phyloP scores from a whole-genome alignment of 2,329 filamentous ascomycete species.

The Colletotrichum tabaci region DNA sequence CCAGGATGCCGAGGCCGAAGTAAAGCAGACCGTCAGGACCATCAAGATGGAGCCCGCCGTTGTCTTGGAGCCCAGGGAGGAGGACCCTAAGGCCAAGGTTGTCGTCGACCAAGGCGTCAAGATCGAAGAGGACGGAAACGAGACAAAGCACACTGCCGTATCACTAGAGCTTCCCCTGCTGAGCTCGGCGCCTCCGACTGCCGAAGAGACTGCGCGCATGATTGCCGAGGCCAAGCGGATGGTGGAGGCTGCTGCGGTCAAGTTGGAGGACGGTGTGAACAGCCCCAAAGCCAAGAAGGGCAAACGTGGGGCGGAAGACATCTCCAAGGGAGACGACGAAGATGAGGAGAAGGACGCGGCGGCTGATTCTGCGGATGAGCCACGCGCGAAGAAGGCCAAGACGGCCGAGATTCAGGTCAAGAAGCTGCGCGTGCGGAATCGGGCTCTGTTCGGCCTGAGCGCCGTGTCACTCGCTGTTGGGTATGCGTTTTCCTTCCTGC shows the following conservation, averaged over 20 bases:
- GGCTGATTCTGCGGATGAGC: constrained; percentile 57
- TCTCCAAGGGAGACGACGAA: constrained; percentile 75
- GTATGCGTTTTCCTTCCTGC: constrained; percentile 61
- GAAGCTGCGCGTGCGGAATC: constrained; percentile 88
- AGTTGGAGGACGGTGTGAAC: constrained; percentile 51
- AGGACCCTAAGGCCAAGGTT: constrained; percentile 76
- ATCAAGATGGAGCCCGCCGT: constrained; percentile 65
- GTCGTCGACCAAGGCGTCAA: constrained; percentile 77
- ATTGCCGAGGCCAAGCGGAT: constrained; percentile 89
- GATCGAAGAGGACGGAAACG: constrained; percentile 68
- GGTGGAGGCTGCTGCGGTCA: constrained; percentile 77
- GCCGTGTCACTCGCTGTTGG: constrained; percentile 86
- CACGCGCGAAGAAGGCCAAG: constrained; percentile 81
- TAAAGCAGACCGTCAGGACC: constrained; percentile 60
- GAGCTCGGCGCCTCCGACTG: constrained; percentile 75
- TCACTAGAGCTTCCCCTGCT: constrained; percentile 80
- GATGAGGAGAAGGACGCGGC: constrained; percentile 62
- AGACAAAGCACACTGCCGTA: constrained; percentile 80
- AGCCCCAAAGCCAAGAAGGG: constrained; percentile 61
- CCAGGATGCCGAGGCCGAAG: constrained; percentile 49
- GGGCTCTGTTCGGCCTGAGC: constrained; percentile 87
- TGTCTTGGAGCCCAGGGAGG: constrained; percentile 66
- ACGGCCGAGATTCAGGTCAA: constrained; percentile 82
- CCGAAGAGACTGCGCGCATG: constrained; percentile 86
- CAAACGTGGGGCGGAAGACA: constrained; percentile 83